Evolutionary conservation across 768 basidiomycete genomes (phyloP).

Genomic region (Suillus paluster): DNA sequence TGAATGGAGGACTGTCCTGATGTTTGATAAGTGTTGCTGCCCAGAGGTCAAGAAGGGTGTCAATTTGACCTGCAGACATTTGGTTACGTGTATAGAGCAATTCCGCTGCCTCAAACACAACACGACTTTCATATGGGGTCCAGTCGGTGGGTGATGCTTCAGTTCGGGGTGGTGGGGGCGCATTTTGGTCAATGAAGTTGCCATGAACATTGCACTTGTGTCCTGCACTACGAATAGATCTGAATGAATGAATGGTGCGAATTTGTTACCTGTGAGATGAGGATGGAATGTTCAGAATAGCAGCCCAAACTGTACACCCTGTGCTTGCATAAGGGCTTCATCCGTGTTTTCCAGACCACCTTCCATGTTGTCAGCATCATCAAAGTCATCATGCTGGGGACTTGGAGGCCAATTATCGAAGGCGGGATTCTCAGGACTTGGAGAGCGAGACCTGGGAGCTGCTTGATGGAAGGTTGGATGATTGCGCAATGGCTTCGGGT

Average conservation of each 20-base stretch:
- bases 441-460: not conserved
- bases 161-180: constrained; percentile 7
- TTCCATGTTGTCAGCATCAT: no score
- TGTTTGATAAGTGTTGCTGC: constrained; percentile 16
- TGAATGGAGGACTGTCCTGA: constrained; percentile 25
- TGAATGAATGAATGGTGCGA: constrained; percentile 4
- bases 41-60: constrained; percentile 25
- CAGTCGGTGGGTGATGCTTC: constrained; percentile 9
- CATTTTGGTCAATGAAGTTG: not conserved
- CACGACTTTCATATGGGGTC: constrained; percentile 15
- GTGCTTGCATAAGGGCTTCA: no score
- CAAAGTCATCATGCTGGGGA: no score
- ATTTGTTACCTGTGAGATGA: constrained; percentile 8
- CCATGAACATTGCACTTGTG: constrained; percentile 9
- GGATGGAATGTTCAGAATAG: not conserved
- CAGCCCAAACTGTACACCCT: not conserved
- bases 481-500: constrained; percentile 4
- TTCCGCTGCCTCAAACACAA: constrained; percentile 23
- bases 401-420: no score
- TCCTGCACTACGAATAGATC: constrained; percentile 10
- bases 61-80: constrained; percentile 24
- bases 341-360: no score
- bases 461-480: not conserved
- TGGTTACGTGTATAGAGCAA: constrained; percentile 24
- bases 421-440: not conserved